Conservation (phyloP, 306 rosid species). For the Gastrolobium villosum region DNA sequence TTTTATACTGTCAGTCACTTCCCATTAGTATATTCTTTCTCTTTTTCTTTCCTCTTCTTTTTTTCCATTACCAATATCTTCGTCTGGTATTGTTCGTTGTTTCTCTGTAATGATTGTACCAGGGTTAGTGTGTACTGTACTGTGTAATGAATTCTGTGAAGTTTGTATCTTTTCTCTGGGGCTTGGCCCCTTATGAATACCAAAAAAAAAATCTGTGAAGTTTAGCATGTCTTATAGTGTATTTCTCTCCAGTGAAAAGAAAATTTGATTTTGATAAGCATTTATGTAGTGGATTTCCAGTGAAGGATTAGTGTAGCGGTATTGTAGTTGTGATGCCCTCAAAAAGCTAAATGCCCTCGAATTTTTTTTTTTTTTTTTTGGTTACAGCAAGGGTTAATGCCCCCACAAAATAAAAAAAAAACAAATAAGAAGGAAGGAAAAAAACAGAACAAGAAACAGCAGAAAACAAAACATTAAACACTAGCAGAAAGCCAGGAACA, state of each 20-base stretch:
- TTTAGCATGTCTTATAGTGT: constrained; percentile 21
- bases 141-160: constrained; percentile 37
- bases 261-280: constrained; percentile 27
- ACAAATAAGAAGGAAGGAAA: too few relatives aligned
- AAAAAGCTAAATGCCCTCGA: too few relatives aligned
- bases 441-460: too few relatives aligned
- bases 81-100: constrained; percentile 35
- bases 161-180: too few relatives aligned
- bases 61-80: constrained; percentile 22
- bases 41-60: constrained; percentile 24
- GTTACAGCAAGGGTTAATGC: too few relatives aligned
- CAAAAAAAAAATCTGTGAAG: too few relatives aligned
- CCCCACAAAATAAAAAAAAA: too few relatives aligned
- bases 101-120: constrained; percentile 39
- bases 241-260: constrained; percentile 15
- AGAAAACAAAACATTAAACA: too few relatives aligned
- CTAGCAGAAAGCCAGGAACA: too few relatives aligned
- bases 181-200: too few relatives aligned
- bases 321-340: constrained; percentile 16
- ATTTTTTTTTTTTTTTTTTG: too few relatives aligned
- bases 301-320: background rate
- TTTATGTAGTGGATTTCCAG: constrained; percentile 31
- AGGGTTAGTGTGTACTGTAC: constrained; percentile 22
- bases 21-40: constrained; percentile 49
- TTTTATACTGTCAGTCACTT: constrained; percentile 36